A percentile compares a stretch with the other conserved stretches of the same genome.
Evolutionary conservation across 192 early-diverging fungal species (phyloP).

Genomic region (Coemansia sp.): DNA sequence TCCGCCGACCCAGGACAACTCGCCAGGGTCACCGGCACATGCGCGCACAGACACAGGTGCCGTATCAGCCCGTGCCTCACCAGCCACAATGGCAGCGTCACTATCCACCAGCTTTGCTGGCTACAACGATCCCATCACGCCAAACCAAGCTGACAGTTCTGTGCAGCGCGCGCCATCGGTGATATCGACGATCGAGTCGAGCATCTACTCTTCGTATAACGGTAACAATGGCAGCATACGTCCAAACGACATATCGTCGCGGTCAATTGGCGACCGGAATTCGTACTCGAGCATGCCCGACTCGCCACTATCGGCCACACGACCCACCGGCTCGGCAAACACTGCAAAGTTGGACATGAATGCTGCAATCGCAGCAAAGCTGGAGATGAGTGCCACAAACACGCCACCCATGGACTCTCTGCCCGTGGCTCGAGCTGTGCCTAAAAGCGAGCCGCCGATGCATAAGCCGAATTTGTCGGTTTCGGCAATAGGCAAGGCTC

Average conservation of each 20-base stretch:
- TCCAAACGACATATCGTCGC: slow-evolving; percentile 26
- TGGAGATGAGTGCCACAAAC: not conserved
- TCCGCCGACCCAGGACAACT: slow-evolving; percentile 19
- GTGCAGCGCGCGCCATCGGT: slow-evolving; percentile 36
- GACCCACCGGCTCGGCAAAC: not conserved
- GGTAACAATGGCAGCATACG: slow-evolving; percentile 21
- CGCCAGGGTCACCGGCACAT: not conserved
- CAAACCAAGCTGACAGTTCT: slow-evolving; percentile 29
- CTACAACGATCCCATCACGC: slow-evolving; percentile 20
- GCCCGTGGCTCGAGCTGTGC: not conserved
- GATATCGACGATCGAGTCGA: slow-evolving; percentile 55
- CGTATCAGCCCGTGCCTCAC: slow-evolving; percentile 12
- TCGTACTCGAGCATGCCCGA: slow-evolving; percentile 48
- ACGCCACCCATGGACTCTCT: slow-evolving; percentile 12
- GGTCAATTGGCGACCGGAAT: slow-evolving; percentile 34
- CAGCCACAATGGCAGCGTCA: slow-evolving; percentile 35
- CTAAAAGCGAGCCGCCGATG: slow-evolving; percentile 1
- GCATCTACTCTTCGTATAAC: slow-evolving; percentile 45
- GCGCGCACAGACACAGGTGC: no score
- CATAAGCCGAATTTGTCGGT: slow-evolving; percentile 9
- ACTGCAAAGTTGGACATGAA: no score
- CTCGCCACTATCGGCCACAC: slow-evolving; percentile 21
- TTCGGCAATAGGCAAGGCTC: slow-evolving; percentile 21
- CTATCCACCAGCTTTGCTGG: slow-evolving; percentile 52
- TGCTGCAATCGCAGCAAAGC: not conserved